Conservation (phyloP, 345 rosid species). For the Murraya koenigii region DNA sequence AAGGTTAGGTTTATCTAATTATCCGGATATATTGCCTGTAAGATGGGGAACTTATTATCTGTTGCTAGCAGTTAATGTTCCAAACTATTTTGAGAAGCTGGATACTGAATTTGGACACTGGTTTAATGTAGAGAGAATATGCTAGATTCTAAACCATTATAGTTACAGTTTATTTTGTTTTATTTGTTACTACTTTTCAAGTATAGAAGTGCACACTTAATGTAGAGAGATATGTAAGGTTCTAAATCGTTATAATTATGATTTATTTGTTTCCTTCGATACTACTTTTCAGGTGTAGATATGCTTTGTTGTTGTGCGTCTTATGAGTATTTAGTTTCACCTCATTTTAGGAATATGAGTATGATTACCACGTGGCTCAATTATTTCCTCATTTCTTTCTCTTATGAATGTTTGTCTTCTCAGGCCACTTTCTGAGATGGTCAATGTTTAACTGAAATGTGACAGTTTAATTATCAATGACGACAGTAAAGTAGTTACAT, state of each 20-base stretch:
- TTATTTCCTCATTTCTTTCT: background rate
- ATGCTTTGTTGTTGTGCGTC: background rate
- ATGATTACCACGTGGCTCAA: background rate
- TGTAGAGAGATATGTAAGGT: background rate
- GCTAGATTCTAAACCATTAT: background rate
- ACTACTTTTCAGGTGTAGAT: background rate
- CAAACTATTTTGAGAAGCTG: background rate
- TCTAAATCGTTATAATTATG: background rate
- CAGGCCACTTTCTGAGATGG: background rate
- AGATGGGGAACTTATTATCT: background rate
- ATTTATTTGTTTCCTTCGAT: background rate
- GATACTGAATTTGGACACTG: background rate
- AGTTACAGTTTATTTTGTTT: background rate
- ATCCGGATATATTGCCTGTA: background rate
- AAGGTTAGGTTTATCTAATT: background rate
- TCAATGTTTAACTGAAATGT: background rate
- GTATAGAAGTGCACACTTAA: background rate
- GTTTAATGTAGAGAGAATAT: background rate
- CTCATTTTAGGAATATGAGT: background rate
- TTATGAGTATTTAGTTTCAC: background rate
- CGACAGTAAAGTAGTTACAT: background rate
- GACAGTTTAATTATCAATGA: background rate
- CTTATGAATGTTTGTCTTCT: background rate
- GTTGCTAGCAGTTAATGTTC: background rate
- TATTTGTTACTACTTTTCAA: background rate